These are phyloP conservation scores for Recurvomyces mirabilis DNA, from an alignment of 495 filamentous ascomycete species.

Conservation along the genomic window DNA sequence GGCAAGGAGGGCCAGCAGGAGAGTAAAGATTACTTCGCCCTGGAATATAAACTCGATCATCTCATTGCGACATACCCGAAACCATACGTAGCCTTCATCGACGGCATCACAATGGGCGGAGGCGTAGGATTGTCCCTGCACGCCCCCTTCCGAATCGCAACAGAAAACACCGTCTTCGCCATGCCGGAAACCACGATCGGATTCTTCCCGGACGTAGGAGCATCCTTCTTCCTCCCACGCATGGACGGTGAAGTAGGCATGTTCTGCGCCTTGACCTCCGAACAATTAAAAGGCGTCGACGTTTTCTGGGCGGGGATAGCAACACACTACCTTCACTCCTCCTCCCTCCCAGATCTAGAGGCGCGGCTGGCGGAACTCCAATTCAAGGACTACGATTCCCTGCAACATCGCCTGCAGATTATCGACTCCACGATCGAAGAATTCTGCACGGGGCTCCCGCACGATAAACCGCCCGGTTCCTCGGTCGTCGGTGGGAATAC, in stretches of 20 bases:
- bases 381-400: constrained; percentile 61
- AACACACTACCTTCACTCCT: constrained; percentile 56
- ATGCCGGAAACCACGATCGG: constrained; percentile 98
- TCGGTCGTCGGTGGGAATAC: constrained; percentile 38
- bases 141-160: constrained; percentile 91
- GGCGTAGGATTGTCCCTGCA: constrained; percentile 90
- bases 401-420: constrained; percentile 49
- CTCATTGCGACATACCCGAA: constrained; percentile 88
- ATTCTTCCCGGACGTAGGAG: constrained; percentile 96
- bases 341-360: constrained; percentile 66
- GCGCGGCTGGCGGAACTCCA: constrained; percentile 75
- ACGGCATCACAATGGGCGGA: constrained; percentile 96
- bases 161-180: constrained; percentile 85
- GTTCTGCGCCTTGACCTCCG: constrained; percentile 83
- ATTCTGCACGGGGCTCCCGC: constrained; percentile 63
- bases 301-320: constrained; percentile 44
- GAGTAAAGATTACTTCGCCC: constrained; percentile 74
- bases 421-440: constrained; percentile 87
- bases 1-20: constrained; percentile 54
- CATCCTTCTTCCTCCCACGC: constrained; percentile 84
- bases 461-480: constrained; percentile 49
- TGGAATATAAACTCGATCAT: constrained; percentile 92
- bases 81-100: constrained; percentile 92
- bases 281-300: constrained; percentile 67
- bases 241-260: constrained; percentile 76